Base-by-base conservation (phyloP, 495 filamentous ascomycete species). In the Talaromyces proteolyticus region DNA sequence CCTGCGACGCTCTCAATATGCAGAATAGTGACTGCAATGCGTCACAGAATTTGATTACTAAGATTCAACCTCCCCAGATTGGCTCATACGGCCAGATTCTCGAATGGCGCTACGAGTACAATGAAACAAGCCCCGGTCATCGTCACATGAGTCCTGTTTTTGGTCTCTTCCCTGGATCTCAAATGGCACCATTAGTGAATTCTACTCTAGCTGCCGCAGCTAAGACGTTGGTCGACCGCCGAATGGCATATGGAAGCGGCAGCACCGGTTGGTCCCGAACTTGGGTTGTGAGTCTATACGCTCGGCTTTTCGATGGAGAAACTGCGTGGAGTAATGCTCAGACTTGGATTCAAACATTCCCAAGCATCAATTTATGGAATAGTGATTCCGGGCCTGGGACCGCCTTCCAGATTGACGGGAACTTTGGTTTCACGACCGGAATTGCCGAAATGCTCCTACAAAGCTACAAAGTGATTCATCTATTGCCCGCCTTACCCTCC, bases 71-170 rank as follows among this genome's bases (percentile, higher is more conserved):
- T 4, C 50, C 54, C 2, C 53, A 57, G 3, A 59, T 59, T 18
- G 62, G 62, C 19, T 51, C 63, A 7, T 57, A 51, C 21, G 68
- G 68, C 0, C 62, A 65, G 38, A 65, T 70, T 39, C 59, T 64
- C 18, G 69, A 72, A 54, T 73, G 72, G 68, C 54, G 57, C n/a
- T 19, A 59, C 23, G 69, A 74, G 26, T 73, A 69, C 26, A 42
- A 50, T 20, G 67, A 68, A 55, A 34, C 51, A 1, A 64, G 67
- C 2, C 60, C 63, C 11, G 66, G 63, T 36, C 69, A 72, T 49
- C 54, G 69, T 17, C 70, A 72, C 47, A 57, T 70, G 19, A 64
- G 61, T 17, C 64, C 62, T 16, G 57, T 70, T 4, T 67, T 58
- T 47, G 64, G 57, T 2, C 61, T 71, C 3, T 64, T 57, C 51